phyloP scores from a whole-genome alignment of 2,329 filamentous ascomycete species.

The Corniculantispora saksenae region DNA sequence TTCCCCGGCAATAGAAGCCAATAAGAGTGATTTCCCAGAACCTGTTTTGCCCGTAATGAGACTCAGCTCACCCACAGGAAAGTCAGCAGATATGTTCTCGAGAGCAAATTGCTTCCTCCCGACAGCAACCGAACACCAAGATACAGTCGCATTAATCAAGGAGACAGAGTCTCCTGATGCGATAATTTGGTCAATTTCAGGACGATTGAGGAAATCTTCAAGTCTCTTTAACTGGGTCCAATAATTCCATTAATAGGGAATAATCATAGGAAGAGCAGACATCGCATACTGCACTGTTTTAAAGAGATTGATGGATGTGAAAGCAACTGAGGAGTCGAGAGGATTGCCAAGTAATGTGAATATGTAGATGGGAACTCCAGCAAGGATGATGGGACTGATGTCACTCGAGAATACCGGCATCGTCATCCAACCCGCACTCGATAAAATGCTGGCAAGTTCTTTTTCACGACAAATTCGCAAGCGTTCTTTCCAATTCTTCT shows the following conservation, averaged over 20 bases:
- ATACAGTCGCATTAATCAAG: neutral
- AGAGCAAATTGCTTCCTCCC: conserved; percentile 8
- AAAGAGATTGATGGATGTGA: conserved; percentile 20
- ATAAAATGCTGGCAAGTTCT: conserved; percentile 4
- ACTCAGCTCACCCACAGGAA: conserved; percentile 14
- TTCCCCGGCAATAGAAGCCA: conserved; percentile 17
- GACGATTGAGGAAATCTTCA: conserved; percentile 9
- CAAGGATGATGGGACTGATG: conserved; percentile 15
- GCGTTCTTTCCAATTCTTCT: conserved; percentile 13
- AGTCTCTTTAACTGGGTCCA: conserved; percentile 13
- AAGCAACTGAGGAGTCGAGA: conserved; percentile 16
- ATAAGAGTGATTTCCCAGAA: conserved; percentile 18
- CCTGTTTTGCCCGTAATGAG: conserved; percentile 21
- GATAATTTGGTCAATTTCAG: neutral
- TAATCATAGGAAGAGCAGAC: conserved; percentile 3
- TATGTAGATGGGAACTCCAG: conserved; percentile 5
- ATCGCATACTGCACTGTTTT: conserved; percentile 13
- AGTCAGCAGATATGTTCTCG: conserved; percentile 10
- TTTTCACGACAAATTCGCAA: conserved; percentile 7
- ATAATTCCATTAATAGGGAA: conserved; percentile 7
- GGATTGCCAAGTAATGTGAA: neutral
- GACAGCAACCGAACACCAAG: neutral
- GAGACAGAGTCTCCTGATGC: neutral
- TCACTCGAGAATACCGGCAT: conserved; percentile 2
- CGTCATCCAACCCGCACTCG: conserved; percentile 15